Conservation (phyloP, 177 flowering plant genomes). For the Vitis hybrid region DNA sequence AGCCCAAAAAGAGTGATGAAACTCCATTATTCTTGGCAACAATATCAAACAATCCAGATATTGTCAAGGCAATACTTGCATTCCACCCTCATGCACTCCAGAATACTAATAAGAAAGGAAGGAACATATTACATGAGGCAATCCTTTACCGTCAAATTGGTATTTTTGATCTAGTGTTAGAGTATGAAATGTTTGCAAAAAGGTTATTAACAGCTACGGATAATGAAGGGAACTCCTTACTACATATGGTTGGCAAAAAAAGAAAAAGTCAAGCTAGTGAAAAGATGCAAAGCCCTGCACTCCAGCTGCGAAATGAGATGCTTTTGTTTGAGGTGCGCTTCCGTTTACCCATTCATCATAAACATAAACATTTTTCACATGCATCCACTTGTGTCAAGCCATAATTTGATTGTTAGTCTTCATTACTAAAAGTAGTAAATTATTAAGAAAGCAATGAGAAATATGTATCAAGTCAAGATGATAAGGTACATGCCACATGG, state of each 20-base stretch:
- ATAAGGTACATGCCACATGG: too few species aligned
- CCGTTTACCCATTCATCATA: too few species aligned
- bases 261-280: too few species aligned
- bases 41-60: conserved; percentile 5
- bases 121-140: conserved; percentile 18
- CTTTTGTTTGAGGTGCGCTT: conserved; percentile 14
- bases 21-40: conserved; percentile 18
- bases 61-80: conserved; percentile 6
- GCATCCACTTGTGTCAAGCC: too few species aligned
- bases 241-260: conserved; percentile 17
- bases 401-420: too few species aligned
- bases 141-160: conserved; percentile 12
- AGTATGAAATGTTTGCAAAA: not conserved
- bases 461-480: too few species aligned
- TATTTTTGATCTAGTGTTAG: not conserved
- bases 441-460: too few species aligned
- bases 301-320: conserved; percentile 16
- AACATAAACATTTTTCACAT: too few species aligned
- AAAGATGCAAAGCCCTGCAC: conserved; percentile 5
- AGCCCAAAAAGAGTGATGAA: too few species aligned
- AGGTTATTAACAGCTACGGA: conserved; percentile 5
- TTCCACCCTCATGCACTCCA: conserved; percentile 20
- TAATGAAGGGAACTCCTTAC: conserved; percentile 1
- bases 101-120: not conserved
- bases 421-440: too few species aligned